Base-by-base conservation (phyloP, 2,329 filamentous ascomycete genomes). In the Botrytis porri region DNA sequence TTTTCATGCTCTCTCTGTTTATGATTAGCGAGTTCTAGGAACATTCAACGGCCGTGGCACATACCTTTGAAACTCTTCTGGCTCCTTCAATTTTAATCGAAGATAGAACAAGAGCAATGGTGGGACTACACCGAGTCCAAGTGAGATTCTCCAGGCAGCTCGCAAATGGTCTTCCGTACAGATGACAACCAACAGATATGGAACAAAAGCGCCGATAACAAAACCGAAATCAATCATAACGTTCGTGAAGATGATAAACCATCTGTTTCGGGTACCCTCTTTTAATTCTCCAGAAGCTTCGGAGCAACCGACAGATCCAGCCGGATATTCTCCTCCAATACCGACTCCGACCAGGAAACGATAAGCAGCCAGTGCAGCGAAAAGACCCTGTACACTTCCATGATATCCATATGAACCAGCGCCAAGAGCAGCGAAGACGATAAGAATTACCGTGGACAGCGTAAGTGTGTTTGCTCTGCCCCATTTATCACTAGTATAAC, bases 181-280 rank as follows among this genome's bases (percentile, higher is more conserved):
- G 35, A 90, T 88, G 77, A 89, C 77, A 20, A 89, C 86, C 41
- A 92, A 81, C 63, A 92, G 84, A 82, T 90, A 90, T 0, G 94
- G 93, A 2, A 96, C 89, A 75, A 97, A 89, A 0, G 93, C 90
- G 14, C 93, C 90, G 72, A 95, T 85, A 2, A 79, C 77, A 76
- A 97, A 97, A 0, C 93, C 94, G 70, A 89, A 88, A 80, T 97
- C 93, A 74, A 97, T 97, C 85, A 94, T 92, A 37, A 92, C 89
- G 82, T 97, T 97, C 64, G 93, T 97, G 82, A 96, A 97, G 76
- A 97, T 86, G 78, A 95, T 93, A 80, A 95, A 98, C 93, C 94
- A 97, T 57, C 92, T 87, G 80, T 98, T 95, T n/a, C 95, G 87
- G 25, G 92, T 91, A 18, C 95, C 95, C 25, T 83, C 82, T 81